Evolutionary conservation across 2,329 filamentous ascomycete genomes (phyloP).

Genomic region (Beauveria bassiana): DNA sequence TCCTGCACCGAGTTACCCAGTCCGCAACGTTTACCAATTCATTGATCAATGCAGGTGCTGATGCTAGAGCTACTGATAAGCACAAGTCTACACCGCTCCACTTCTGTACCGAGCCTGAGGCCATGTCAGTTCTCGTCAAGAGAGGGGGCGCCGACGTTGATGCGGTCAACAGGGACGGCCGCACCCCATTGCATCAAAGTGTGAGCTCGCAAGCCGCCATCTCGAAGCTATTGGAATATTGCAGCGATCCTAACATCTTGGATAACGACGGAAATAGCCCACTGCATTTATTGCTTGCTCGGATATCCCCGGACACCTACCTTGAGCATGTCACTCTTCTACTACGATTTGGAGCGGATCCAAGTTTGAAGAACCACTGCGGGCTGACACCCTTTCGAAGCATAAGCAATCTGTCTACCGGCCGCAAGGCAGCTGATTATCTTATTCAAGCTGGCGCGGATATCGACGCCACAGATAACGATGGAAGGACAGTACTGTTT

Average conservation of each 20-base stretch:
- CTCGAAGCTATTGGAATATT: background rate
- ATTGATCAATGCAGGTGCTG: background rate
- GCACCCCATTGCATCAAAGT: background rate
- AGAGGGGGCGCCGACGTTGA: background rate
- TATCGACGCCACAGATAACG: background rate
- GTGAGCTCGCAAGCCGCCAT: background rate
- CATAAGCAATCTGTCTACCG: background rate
- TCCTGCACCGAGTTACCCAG: background rate
- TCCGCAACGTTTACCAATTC: background rate
- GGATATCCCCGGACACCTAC: too few species aligned
- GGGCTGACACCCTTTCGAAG: background rate
- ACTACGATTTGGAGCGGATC: background rate
- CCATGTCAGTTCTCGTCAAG: background rate
- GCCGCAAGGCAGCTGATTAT: background rate
- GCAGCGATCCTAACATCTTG: background rate
- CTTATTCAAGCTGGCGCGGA: slow-evolving; percentile 2
- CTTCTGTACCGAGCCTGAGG: background rate
- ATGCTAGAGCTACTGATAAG: background rate
- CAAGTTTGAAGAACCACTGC: background rate
- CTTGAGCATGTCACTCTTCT: background rate
- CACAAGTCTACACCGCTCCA: background rate
- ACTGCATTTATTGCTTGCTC: background rate
- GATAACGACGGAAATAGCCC: background rate
- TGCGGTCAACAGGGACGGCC: background rate
- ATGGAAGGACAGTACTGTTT: background rate